A percentile compares a stretch with the other conserved stretches of the same genome.
phyloP scores from a whole-genome alignment of 2,329 filamentous ascomycete genomes.

The Dothideomycetes sp. region DNA sequence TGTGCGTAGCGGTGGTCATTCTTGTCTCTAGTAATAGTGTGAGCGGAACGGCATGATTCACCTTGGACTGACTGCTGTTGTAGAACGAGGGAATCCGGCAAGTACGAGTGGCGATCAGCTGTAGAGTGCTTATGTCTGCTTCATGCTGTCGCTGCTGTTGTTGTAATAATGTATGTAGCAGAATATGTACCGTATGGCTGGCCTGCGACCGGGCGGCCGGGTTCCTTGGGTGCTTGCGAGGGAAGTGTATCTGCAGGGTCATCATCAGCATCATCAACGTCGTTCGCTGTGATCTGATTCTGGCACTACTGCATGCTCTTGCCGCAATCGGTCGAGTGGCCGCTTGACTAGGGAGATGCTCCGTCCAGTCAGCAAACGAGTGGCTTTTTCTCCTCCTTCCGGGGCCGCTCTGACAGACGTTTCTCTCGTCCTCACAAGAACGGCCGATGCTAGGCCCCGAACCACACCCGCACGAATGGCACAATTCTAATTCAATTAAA shows the following conservation, averaged over 20 bases:
- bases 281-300: conserved; percentile 7
- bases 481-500: conserved; percentile 14
- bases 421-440: conserved; percentile 10
- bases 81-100: too few species aligned
- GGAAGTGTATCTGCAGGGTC: conserved; percentile 10
- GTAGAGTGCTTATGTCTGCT: background rate
- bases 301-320: conserved; percentile 12
- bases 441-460: conserved; percentile 11
- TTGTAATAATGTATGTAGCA: background rate
- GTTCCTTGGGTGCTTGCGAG: too few species aligned
- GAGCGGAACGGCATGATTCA: too few species aligned
- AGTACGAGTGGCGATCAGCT: too few species aligned
- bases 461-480: conserved; percentile 12
- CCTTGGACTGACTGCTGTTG: too few species aligned
- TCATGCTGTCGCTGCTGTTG: background rate
- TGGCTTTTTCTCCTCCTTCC: conserved; percentile 5
- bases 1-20: too few species aligned
- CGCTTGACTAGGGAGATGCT: conserved; percentile 13
- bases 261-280: conserved; percentile 10
- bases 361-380: conserved; percentile 13
- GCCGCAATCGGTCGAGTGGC: conserved; percentile 1
- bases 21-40: too few species aligned
- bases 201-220: conserved; percentile 11
- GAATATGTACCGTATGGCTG: background rate
- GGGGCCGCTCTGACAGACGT: conserved; percentile 12